Evolutionary conservation across 73 alveolate genomes (phyloP), one percentile per base, ranked within the genome.

Genomic region (Paramecium sonneborni): DNA sequence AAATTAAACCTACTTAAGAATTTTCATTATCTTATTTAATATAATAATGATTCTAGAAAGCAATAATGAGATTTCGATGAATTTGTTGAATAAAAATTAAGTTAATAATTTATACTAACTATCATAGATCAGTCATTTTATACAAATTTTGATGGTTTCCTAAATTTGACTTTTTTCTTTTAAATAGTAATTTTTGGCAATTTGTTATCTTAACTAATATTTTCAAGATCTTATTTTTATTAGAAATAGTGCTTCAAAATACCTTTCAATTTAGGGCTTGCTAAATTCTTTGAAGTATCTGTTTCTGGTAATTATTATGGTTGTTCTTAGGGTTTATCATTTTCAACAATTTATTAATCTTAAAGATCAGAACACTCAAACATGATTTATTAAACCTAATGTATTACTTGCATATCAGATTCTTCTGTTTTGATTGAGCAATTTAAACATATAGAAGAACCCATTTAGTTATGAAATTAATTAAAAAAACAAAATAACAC

Each of bases 401-500:
- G 68, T 0, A 52, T n/a, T 52, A 21, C 3, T 18, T 52, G 30
- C 34, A 52, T 52, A 52, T 62, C 84, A 26, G 84, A 62, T 62
- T 62, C 84, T 32, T 62, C 84, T 23, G 84, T 62, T 62, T 62
- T 62, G 9, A 26, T 62, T 20, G 48, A 23, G 44, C 84, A 62
- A 62, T 32, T 62, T 62, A 62, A 15, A 62, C 84, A 62, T 32
- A 62, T 26, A 62, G 84, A 62, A 32, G 84, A 62, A 30, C 48
- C 84, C 84, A 62, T 62, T 52, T 62, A 62, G 84, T 62, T 62
- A 62, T 62, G 39, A 62, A 62, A 30, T 62, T 62, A 62, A 62
- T 62, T 62, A 62, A 62, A 62, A 52, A 52, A 52, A 44, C 57
- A 18, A 52, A 62, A 62, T 32, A 30, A 62, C 43, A 30, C 84